A percentile compares a stretch with the other conserved stretches of the same genome.
phyloP scores from a whole-genome alignment of 768 basidiomycete genomes.

The Brasilioporus rufonigricans region DNA sequence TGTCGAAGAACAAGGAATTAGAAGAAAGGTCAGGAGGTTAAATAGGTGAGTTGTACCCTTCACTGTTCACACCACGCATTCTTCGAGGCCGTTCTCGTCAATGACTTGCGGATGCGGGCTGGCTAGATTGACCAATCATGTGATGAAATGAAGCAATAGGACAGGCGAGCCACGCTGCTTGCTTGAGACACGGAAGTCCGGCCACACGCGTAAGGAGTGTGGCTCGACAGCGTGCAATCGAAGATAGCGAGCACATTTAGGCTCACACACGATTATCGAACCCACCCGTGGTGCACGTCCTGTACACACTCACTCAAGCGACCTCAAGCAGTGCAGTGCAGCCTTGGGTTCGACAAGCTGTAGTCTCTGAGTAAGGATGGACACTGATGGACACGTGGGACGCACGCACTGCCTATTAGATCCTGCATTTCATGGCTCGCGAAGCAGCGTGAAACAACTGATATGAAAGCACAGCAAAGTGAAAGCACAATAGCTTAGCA shows the following conservation, averaged over 20 bases:
- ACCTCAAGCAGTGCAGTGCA: conserved; percentile 11
- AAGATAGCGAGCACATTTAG: conserved; percentile 9
- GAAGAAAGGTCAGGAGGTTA: conserved; percentile 33
- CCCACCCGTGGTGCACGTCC: conserved; percentile 9
- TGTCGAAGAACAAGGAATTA: conserved; percentile 38
- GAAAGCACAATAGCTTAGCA: conserved; percentile 22
- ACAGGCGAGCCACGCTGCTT: conserved; percentile 28
- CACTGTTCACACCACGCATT: conserved; percentile 43
- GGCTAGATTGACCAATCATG: conserved; percentile 26
- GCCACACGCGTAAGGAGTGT: conserved; percentile 28
- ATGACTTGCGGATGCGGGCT: conserved; percentile 33
- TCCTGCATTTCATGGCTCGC: conserved; percentile 23
- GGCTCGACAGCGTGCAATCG: conserved; percentile 17
- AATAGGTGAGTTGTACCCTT: conserved; percentile 39
- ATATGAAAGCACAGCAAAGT: conserved; percentile 35
- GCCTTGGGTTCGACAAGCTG: conserved; percentile 6
- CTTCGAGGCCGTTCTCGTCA: conserved; percentile 24
- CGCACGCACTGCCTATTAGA: conserved; percentile 20
- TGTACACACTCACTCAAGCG: conserved; percentile 17
- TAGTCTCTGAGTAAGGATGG: background rate
- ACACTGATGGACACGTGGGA: conserved; percentile 23
- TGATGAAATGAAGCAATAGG: conserved; percentile 18
- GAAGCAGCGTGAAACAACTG: conserved; percentile 26
- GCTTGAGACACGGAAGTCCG: conserved; percentile 22
- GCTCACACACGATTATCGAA: conserved; percentile 6